Conservation (phyloP, 139 green algal species). For the Yamagishiella unicocca region DNA sequence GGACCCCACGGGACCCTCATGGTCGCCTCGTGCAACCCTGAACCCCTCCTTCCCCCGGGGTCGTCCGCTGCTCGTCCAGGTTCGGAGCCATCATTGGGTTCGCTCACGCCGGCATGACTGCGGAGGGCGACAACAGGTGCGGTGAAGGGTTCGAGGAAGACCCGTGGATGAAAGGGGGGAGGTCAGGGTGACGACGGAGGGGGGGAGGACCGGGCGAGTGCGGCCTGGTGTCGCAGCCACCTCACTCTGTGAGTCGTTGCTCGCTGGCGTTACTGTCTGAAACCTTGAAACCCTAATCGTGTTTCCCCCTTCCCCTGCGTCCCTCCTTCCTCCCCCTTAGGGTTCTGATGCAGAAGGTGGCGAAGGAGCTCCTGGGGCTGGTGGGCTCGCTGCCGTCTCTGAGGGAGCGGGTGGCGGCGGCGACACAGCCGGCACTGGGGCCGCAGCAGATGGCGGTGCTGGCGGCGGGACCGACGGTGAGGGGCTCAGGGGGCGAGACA, state of each 20-base stretch:
- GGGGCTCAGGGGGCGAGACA: not conserved
- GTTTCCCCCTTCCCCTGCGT: too few species aligned
- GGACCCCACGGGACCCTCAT: too few species aligned
- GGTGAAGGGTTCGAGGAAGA: too few species aligned
- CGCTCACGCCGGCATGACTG: constrained; percentile 94
- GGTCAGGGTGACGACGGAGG: too few species aligned
- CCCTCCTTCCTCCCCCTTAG: constrained; percentile 29
- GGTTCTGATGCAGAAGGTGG: constrained; percentile 79
- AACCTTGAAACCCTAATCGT: too few species aligned
- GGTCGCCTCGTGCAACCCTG: too few species aligned
- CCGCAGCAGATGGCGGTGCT: constrained; percentile 1
- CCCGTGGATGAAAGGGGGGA: too few species aligned
- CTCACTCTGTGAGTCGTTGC: too few species aligned
- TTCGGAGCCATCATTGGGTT: constrained; percentile 92
- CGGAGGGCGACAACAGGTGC: constrained; percentile 94
- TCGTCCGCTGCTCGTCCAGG: not conserved
- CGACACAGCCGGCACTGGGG: constrained; percentile 31
- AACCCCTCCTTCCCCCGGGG: too few species aligned
- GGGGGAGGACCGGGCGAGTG: too few species aligned
- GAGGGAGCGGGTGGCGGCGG: constrained; percentile 49
- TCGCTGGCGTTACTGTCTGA: too few species aligned
- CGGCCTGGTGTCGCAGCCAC: too few species aligned
- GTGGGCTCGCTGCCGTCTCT: constrained; percentile 26
- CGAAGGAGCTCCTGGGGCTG: constrained; percentile 80
- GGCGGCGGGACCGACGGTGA: constrained; percentile 18